Evolutionary conservation across 2,329 filamentous ascomycete genomes (phyloP), one percentile per base, ranked within the genome.

Genomic region (Biscogniauxia mediterranea): DNA sequence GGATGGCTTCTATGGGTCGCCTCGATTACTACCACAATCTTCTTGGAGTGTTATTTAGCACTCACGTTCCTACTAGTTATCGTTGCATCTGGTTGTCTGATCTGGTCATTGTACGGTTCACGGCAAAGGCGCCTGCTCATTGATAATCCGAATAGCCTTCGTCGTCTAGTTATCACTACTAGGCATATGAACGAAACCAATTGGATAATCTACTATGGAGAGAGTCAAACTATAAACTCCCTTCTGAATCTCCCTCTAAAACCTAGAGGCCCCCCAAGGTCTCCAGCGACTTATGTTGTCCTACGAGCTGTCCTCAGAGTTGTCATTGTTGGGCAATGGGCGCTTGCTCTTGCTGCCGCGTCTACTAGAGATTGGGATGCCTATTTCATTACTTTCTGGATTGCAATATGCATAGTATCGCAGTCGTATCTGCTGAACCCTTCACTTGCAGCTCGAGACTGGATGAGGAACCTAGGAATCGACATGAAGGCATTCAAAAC

Each of bases 371-470:
- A 46, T 25, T 59, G 57, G 57, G 49, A 55, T 49, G 52, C 57
- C n/a, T 59, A 59, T 52, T 54, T 59, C 19, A 52, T 59, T 42
- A 38, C 57, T 17, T 55, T 52, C 20, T 59, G 57, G 57, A 51
- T 59, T 23, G 5, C 52, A 2, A 50, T 59, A 17, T 59, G 57
- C 15, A 59, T 59, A 50, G 46, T 59, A 5, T 49, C 42, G 52
- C 57, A 59, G 26, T n/a, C 52, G 9, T 55, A 55, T 38, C 19
- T 51, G 15, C 46, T 59, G 8, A 32, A 19, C 3, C 57, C 52
- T 8, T 28, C 49, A 5, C 17, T 19, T 13, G 21, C 28, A 20
- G 52, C 42, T 11, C 42, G 28, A n/a, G 9, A 51, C 9, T 59
- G 57, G 57, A 54, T 55, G 51, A 32, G 28, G 13, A 42, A 26